Percentiles rank a stretch among this genome's conserved stretches.
Conservation (phyloP, 345 rosid genomes). For the Adansonia digitata region DNA sequence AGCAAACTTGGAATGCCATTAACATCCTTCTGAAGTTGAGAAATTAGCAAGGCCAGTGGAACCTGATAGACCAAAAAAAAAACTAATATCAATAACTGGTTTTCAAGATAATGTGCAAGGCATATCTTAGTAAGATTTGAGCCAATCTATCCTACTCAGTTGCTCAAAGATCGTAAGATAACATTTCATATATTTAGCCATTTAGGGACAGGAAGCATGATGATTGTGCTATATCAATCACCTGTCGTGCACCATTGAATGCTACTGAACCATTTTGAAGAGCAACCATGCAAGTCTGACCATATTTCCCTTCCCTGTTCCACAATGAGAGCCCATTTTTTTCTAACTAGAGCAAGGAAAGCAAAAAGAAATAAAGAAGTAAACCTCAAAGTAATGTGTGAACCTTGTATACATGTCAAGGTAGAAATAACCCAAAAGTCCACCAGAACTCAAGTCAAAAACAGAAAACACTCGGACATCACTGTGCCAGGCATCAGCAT, state of each 20-base stretch:
- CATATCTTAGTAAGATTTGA: constrained; percentile 12
- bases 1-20: constrained; percentile 42
- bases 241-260: constrained; percentile 59
- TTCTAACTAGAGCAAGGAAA: constrained; percentile 9
- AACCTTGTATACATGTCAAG: constrained; percentile 82
- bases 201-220: neutral
- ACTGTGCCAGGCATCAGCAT: constrained; percentile 70
- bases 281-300: constrained; percentile 74
- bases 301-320: constrained; percentile 82
- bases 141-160: neutral
- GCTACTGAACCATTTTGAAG: constrained; percentile 77
- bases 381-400: constrained; percentile 6
- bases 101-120: constrained; percentile 11
- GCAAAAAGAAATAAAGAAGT: constrained; percentile 6
- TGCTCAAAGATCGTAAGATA: constrained; percentile 9
- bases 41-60: constrained; percentile 67
- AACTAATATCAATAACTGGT: neutral
- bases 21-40: constrained; percentile 58
- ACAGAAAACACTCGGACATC: constrained; percentile 70
- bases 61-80: constrained; percentile 34
- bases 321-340: constrained; percentile 17
- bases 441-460: constrained; percentile 69
- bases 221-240: constrained; percentile 14
- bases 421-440: constrained; percentile 84
- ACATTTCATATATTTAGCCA: neutral